phyloP scores from a whole-genome alignment of 1,284 basidiomycete genomes.

The Trametes sp. region DNA sequence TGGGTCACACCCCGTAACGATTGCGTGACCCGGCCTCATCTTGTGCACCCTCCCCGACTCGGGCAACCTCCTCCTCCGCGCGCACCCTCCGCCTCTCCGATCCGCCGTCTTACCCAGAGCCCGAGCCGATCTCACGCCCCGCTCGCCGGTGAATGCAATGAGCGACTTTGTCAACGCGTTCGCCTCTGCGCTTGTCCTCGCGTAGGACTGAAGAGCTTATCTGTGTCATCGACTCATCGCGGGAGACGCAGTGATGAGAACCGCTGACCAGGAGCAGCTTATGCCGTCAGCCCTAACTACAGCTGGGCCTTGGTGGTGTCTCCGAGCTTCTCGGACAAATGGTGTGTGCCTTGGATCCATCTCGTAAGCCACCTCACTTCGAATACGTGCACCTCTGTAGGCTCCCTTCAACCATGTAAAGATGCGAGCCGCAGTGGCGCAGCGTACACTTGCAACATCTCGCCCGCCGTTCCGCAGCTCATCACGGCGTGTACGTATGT shows the following conservation, averaged over 20 bases:
- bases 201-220: constrained; percentile 6
- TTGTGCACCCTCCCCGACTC: constrained; percentile 2
- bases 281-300: not conserved
- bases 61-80: not conserved
- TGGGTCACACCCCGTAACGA: constrained; percentile 24
- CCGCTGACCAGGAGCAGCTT: constrained; percentile 4
- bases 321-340: constrained; percentile 18
- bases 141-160: no score
- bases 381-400: not conserved
- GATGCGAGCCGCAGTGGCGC: no score
- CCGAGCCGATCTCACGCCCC: not conserved
- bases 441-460: no score
- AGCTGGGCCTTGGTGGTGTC: no score
- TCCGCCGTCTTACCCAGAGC: not conserved
- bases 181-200: not conserved
- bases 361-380: constrained; percentile 11
- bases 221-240: constrained; percentile 20
- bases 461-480: not conserved
- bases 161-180: no score
- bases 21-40: constrained; percentile 18
- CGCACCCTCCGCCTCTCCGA: not conserved
- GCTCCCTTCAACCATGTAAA: not conserved
- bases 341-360: not conserved
- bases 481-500: not conserved
- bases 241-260: constrained; percentile 18